Percentiles rank a stretch among this genome's conserved stretches.
These are phyloP conservation scores for Micractinium conductrix DNA, from an alignment of 139 green algal species.

Conservation along the genomic window DNA sequence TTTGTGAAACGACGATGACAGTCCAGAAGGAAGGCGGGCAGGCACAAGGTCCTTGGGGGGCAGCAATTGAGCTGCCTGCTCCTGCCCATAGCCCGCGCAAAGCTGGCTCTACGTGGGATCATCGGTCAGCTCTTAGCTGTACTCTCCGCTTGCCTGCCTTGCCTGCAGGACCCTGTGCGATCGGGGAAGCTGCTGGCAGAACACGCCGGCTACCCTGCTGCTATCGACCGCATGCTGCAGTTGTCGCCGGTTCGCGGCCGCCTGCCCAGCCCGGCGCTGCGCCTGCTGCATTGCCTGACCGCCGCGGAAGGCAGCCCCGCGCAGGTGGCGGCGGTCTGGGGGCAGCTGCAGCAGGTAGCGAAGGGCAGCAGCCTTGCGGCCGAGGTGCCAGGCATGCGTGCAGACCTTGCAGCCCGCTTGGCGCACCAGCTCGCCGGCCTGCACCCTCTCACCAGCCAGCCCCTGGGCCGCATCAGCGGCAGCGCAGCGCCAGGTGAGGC, in stretches of 20 bases:
- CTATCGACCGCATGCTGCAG: slow-evolving; percentile 12
- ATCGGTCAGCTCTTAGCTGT: not conserved
- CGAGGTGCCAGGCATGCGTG: not conserved
- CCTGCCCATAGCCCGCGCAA: not conserved
- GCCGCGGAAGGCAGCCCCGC: not conserved
- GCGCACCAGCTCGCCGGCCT: slow-evolving; percentile 14
- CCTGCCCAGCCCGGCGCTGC: not conserved
- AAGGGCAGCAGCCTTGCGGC: not conserved
- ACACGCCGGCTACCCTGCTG: not conserved
- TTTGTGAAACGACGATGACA: not conserved
- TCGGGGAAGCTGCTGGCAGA: slow-evolving; percentile 19
- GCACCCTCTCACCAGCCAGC: slow-evolving; percentile 4
- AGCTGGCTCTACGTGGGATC: not conserved
- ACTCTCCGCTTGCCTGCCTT: not conserved
- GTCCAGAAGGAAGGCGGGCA: not conserved
- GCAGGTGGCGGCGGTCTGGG: not conserved
- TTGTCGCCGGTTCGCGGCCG: no score
- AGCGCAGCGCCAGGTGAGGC: not conserved
- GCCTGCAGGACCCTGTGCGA: slow-evolving; percentile 5
- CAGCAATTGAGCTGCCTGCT: not conserved
- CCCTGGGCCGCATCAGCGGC: not conserved
- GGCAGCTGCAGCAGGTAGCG: not conserved
- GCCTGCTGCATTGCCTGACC: slow-evolving; percentile 2
- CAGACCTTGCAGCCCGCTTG: slow-evolving; percentile 8
- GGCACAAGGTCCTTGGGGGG: not conserved